Conservation (phyloP, 805 yeast genomes). For the Groenewaldozyma salmanticensis region DNA sequence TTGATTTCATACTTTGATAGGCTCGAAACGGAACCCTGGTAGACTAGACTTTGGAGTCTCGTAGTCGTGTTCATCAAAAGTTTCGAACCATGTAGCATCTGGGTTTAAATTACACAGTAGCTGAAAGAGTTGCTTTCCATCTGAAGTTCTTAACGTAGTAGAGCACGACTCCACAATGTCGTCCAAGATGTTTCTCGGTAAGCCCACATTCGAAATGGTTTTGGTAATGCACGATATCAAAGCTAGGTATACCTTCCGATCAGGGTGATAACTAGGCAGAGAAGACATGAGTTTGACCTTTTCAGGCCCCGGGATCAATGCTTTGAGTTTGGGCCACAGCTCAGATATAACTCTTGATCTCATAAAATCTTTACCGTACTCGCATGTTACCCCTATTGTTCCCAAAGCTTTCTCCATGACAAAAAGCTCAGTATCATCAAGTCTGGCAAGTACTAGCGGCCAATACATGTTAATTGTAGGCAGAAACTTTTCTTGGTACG, state of each 20-base stretch:
- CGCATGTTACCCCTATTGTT: slow-evolving; percentile 22
- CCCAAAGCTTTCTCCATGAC: slow-evolving; percentile 25
- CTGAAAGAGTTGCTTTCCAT: not conserved
- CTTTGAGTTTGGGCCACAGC: slow-evolving; percentile 12
- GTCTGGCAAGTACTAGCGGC: slow-evolving; percentile 33
- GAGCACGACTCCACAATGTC: slow-evolving; percentile 3
- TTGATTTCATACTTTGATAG: not conserved
- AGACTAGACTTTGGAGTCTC: not conserved
- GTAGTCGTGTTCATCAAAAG: not conserved
- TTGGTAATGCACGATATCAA: slow-evolving; percentile 7
- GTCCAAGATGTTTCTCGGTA: slow-evolving; percentile 14
- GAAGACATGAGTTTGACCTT: not conserved
- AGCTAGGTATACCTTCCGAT: slow-evolving; percentile 9
- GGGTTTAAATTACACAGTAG: not conserved
- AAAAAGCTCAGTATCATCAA: slow-evolving; percentile 24
- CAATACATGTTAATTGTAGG: slow-evolving; percentile 47
- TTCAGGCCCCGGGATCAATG: slow-evolving; percentile 4
- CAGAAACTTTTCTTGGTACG: slow-evolving; percentile 35
- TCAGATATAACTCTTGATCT: slow-evolving; percentile 21
- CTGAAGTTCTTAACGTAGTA: not conserved
- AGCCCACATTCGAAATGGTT: slow-evolving; percentile 6
- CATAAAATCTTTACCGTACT: slow-evolving; percentile 28
- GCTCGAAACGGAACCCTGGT: not conserved
- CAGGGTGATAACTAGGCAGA: slow-evolving; percentile 11
- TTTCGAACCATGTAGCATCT: not conserved